Base-by-base conservation (phyloP, 2,329 filamentous ascomycete genomes). In the Arthrocladium fulminans region DNA sequence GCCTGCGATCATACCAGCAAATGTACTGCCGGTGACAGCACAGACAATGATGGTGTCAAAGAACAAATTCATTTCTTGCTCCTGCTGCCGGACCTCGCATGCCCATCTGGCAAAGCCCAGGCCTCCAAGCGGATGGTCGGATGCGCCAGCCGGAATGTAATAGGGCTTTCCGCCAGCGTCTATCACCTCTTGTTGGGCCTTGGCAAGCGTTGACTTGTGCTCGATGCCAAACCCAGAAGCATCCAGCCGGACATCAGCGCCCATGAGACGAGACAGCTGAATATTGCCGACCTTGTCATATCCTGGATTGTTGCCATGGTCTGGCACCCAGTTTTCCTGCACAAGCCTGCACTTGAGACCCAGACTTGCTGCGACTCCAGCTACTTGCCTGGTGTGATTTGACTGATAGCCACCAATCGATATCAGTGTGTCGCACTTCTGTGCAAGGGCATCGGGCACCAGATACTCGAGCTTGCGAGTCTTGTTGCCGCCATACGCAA, bases 71-170 rank as follows among this genome's bases (percentile, higher is more conserved):
- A 78, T 54, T 53, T 74, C 69, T 52, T 68, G 66, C 64, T 86
- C 83, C 64, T 86, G 82, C 52, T 71, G 68, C 40, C 70, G 70
- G 0, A 87, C 78, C 63, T 86, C 83, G 29, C 84, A 79, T 1
- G 82, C 81, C 78, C 82, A 86, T 2, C 81, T 70, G 6, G 81
- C 81, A 57, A 86, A 86, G 0, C 83, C 83, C 13, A 86, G 63
- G 0, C 83, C 83, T 2, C 83, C 83, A 0, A 85, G 70, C 0
- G 80, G 79, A 60, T 86, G 83, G 61, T 85, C 81, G 0, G 78
- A 83, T 1, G 82, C 82, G 0, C 83, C 83, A 0, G 82, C 81
- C 3, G 83, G 83, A 54, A 86, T 84, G 59, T 82, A 83, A 60
- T 86, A 87, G 0, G 83, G 80, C 61, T 76, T 80, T 30, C 74